Evolutionary conservation across 306 rosid genomes (phyloP).

Genomic region (Pyrus betulifolia): DNA sequence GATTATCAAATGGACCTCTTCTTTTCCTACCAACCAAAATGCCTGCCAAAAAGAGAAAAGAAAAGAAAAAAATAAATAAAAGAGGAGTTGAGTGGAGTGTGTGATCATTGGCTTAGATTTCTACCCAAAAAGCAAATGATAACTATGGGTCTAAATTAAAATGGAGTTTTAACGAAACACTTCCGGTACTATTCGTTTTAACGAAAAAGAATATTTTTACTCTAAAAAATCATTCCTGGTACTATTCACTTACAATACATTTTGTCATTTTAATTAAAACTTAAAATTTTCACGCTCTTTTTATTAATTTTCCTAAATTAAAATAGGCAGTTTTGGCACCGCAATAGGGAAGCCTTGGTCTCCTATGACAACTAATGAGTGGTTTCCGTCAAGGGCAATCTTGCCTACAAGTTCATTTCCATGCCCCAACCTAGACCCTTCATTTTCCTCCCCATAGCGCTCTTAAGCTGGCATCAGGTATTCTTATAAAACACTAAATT

Average conservation of each 20-base stretch:
- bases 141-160: neutral
- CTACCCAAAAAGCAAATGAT: neutral
- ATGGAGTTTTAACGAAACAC: too few species aligned
- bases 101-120: neutral
- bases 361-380: neutral
- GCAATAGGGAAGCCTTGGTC: neutral
- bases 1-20: neutral
- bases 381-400: neutral
- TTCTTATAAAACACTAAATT: neutral
- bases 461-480: neutral
- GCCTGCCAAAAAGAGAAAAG: neutral
- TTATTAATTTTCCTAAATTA: too few species aligned
- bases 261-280: too few species aligned
- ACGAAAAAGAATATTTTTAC: too few species aligned
- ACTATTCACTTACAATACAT: too few species aligned
- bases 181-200: too few species aligned
- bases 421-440: neutral
- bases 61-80: neutral
- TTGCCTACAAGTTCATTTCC: neutral
- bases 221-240: too few species aligned
- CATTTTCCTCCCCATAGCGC: neutral
- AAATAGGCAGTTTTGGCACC: neutral
- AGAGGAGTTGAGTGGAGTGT: neutral
- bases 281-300: too few species aligned
- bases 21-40: neutral